Conservation (phyloP, 495 filamentous ascomycete genomes). For the Bacidia gigantensis region DNA sequence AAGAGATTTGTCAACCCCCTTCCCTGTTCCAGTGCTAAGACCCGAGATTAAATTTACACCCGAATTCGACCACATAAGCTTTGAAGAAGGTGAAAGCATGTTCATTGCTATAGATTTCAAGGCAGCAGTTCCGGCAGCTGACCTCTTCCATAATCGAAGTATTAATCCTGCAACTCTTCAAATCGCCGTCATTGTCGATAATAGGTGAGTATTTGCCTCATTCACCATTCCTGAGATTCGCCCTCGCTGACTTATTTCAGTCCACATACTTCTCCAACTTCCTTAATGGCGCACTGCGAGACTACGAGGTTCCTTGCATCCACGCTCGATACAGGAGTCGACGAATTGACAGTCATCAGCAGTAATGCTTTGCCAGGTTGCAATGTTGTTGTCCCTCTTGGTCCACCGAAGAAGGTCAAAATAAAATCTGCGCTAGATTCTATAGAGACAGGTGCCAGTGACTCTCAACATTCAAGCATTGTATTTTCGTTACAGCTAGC, state of each 20-base stretch:
- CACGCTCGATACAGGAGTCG: constrained; percentile 7
- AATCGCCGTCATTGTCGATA: constrained; percentile 17
- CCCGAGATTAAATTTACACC: constrained; percentile 13
- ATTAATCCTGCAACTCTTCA: constrained; percentile 7
- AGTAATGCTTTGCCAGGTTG: constrained; percentile 1
- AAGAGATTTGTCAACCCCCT: constrained; percentile 3
- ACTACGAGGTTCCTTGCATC: constrained; percentile 16
- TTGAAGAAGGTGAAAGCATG: constrained; percentile 9
- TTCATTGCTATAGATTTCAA: constrained; percentile 15
- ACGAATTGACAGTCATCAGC: constrained; percentile 16
- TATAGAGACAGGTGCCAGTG: constrained; percentile 9
- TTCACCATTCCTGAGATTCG: not conserved
- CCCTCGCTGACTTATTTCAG: constrained; percentile 2
- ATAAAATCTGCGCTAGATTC: constrained; percentile 14
- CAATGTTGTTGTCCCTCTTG: constrained; percentile 14
- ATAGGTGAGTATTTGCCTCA: constrained; percentile 11
- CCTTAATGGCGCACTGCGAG: constrained; percentile 18
- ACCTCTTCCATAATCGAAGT: not conserved
- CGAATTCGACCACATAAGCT: constrained; percentile 7
- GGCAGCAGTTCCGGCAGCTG: not conserved
- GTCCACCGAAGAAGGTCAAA: not conserved
- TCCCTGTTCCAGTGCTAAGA: constrained; percentile 5
- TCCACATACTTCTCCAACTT: constrained; percentile 15
- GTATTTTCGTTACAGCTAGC: not conserved
- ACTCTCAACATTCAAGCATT: not conserved